Percentiles rank a stretch among this genome's conserved stretches.
These are phyloP conservation scores for Saitozyma sp. DNA, from an alignment of 768 basidiomycete genomes.

Conservation along the genomic window DNA sequence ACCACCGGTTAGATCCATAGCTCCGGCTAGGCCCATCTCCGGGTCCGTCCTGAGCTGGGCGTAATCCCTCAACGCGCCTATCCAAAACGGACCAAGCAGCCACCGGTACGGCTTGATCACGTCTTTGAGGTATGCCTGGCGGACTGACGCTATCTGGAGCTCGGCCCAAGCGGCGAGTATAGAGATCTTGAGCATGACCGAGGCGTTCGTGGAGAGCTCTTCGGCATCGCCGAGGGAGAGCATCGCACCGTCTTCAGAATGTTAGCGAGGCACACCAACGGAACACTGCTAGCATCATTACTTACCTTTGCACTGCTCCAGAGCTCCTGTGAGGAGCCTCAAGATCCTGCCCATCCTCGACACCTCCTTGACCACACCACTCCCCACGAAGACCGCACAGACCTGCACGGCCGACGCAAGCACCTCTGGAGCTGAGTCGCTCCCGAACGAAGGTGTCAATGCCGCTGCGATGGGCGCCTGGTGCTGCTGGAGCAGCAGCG, in stretches of 20 bases:
- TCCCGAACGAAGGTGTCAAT: slow-evolving; percentile 90
- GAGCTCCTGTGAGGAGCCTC: slow-evolving; percentile 78
- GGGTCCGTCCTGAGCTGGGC: slow-evolving; percentile 86
- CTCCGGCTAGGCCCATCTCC: slow-evolving; percentile 60
- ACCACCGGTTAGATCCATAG: slow-evolving; percentile 72
- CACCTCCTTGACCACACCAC: slow-evolving; percentile 88
- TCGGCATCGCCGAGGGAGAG: slow-evolving; percentile 80
- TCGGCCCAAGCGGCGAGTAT: slow-evolving; percentile 95
- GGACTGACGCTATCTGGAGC: slow-evolving; percentile 72
- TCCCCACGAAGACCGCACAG: slow-evolving; percentile 92
- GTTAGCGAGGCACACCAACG: slow-evolving; percentile 7
- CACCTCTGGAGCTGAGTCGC: slow-evolving; percentile 94
- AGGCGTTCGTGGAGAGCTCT: slow-evolving; percentile 88
- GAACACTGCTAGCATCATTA: background rate
- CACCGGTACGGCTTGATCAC: slow-evolving; percentile 79
- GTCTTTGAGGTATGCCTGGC: slow-evolving; percentile 72
- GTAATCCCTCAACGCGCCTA: slow-evolving; percentile 84
- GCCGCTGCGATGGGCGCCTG: slow-evolving; percentile 98
- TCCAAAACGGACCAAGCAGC: slow-evolving; percentile 78
- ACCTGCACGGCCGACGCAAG: slow-evolving; percentile 86
- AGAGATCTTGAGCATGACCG: slow-evolving; percentile 89
- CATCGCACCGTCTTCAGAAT: slow-evolving; percentile 69
- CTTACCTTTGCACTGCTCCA: slow-evolving; percentile 86
- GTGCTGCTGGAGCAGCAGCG: slow-evolving; percentile 88
- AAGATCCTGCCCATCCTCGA: slow-evolving; percentile 89